Evolutionary conservation across 2,329 filamentous ascomycete genomes (phyloP), one percentile per base, ranked within the genome.

Genomic region (Lecanoromycetidae sp.): DNA sequence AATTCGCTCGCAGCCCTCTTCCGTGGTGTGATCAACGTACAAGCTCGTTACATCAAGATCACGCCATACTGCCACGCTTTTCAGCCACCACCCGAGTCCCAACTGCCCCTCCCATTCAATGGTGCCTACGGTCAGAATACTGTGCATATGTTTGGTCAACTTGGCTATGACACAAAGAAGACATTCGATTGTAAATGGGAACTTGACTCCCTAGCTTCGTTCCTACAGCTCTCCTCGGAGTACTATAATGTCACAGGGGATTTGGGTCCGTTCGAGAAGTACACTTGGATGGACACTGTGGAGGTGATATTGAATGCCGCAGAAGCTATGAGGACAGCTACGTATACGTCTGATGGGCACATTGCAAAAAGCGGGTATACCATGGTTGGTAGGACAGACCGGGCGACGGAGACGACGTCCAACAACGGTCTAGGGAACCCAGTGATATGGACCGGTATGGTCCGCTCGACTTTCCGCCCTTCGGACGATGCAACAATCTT

Each of bases 21-120:
- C 63, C 73, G 81, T 12, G 82, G 82, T 1, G 73, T 82, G 2
- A 82, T 87, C 60, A 85, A 86, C 58, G 68, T 82, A 5, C 82
- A 86, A 59, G 70, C 80, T 19, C 71, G 81, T 36, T 85, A 84
- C 60, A 71, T 86, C 43, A 68, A 77, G 45, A 72, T 73, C 26
- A 76, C 74, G 13, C 71, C 71, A 5, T 73, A 71, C 55, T 74
- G 71, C 61, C 72, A 74, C 56, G 66, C 69, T 4, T 74, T 74
- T 55, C 71, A 74, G 52, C 67, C 71, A 19, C 71, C 71, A 1
- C 58, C 63, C 1, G 70, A 74, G 49, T 71, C 69, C 29, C 62
- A 62, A 2, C 60, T 74, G 10, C 46, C 55, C 3, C 60, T 64
- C 4, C 62, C 63, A 2, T 42, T 45, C 5, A 72, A 72, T 41